These are phyloP conservation scores for Apiospora phragmitis DNA, from an alignment of 2,329 filamentous ascomycete species.

Conservation along the genomic window DNA sequence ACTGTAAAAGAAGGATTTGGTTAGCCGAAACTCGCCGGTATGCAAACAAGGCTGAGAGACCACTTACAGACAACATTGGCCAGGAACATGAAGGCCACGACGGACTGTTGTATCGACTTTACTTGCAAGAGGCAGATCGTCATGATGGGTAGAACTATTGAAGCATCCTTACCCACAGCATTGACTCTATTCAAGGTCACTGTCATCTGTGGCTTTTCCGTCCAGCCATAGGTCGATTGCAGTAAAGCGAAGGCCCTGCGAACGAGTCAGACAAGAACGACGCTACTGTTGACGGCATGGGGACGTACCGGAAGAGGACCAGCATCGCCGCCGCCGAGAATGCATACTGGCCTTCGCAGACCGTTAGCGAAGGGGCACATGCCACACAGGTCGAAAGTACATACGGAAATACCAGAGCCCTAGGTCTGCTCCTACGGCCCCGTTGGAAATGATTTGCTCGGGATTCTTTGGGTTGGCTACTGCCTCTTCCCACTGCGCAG, in stretches of 20 bases:
- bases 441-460: constrained; percentile 19
- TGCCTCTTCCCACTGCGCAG: constrained; percentile 16
- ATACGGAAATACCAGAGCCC: constrained; percentile 21
- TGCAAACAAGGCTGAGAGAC: background rate
- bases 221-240: constrained; percentile 20
- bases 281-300: background rate
- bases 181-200: constrained; percentile 13
- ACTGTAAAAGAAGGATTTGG: constrained; percentile 29
- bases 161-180: constrained; percentile 16
- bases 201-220: constrained; percentile 13
- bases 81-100: constrained; percentile 18
- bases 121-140: constrained; percentile 19
- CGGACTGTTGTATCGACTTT: constrained; percentile 15
- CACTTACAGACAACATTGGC: constrained; percentile 20
- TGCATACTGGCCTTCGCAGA: constrained; percentile 11
- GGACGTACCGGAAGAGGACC: constrained; percentile 19
- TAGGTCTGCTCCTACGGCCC: constrained; percentile 17
- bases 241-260: constrained; percentile 19
- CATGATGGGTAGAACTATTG: constrained; percentile 18
- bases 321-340: constrained; percentile 17
- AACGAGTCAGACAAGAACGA: background rate
- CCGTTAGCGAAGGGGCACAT: background rate
- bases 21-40: background rate
- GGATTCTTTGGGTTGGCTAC: constrained; percentile 14
- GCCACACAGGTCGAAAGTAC: background rate